phyloP scores from a whole-genome alignment of 208 protist species.

The Leishmania major region DNA sequence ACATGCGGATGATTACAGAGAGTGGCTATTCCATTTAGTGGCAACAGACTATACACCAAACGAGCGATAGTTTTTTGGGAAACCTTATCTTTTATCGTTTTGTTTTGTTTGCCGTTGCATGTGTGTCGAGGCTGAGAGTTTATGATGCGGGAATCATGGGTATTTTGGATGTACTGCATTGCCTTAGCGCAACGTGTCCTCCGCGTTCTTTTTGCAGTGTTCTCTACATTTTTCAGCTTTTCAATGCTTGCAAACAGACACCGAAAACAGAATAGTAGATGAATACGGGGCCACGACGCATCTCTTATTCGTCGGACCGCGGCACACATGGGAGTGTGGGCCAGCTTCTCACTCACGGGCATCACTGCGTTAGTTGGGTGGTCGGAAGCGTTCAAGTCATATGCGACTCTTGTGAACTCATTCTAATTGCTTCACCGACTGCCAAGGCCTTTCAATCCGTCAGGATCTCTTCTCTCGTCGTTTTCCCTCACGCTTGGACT shows the following conservation, averaged over 20 bases:
- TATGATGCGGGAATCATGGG: not conserved
- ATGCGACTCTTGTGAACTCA: not conserved
- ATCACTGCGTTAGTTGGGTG: not conserved
- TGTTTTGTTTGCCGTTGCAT: conserved; percentile 16
- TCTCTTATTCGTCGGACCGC: not conserved
- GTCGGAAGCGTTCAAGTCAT: not conserved
- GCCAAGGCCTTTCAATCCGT: not conserved
- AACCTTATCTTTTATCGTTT: not conserved
- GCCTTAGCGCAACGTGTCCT: not conserved
- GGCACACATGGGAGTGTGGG: not conserved
- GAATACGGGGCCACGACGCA: not conserved
- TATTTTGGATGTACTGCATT: not conserved
- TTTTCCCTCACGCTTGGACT: not conserved
- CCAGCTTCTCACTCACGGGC: not conserved
- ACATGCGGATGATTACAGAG: conserved; percentile 80
- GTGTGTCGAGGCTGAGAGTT: not conserved
- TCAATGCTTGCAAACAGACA: not conserved
- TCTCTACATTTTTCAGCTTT: not conserved
- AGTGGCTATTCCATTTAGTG: conserved; percentile 32
- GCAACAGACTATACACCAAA: not conserved
- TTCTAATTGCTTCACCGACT: not conserved
- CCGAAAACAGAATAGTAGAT: not conserved
- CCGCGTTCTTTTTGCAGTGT: not conserved
- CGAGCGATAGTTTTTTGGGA: not conserved
- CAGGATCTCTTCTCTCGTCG: not conserved